A percentile compares a stretch with the other conserved stretches of the same genome.
Conservation (phyloP, 257 asterid genomes). For the Dorcoceras hygrometricum region DNA sequence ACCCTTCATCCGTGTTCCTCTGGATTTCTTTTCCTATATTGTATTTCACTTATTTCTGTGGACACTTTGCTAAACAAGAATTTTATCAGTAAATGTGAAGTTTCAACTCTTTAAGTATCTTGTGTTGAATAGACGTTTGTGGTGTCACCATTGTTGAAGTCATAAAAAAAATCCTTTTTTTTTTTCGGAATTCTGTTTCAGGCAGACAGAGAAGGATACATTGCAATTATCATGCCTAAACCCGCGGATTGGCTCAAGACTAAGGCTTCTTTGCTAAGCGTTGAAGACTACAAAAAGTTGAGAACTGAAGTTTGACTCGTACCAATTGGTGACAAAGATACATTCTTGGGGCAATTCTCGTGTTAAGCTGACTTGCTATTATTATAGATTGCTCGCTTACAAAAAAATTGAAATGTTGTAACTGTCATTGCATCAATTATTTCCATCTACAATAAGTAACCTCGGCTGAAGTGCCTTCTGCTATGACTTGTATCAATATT, state of each 20-base stretch:
- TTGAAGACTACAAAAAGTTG: conserved; percentile 51
- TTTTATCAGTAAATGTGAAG: not conserved
- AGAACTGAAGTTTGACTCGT: conserved; percentile 31
- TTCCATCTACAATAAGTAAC: not conserved
- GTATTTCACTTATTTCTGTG: not conserved
- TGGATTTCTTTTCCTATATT: not conserved
- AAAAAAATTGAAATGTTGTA: not conserved
- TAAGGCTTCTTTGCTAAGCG: conserved; percentile 57
- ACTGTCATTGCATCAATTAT: not conserved
- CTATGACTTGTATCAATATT: not conserved
- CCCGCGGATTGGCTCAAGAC: conserved; percentile 79
- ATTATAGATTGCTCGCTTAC: not conserved
- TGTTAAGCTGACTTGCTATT: conserved; percentile 3
- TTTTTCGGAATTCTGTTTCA: conserved; percentile 26
- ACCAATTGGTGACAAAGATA: conserved; percentile 6
- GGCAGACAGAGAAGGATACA: conserved; percentile 90
- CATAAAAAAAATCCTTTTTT: conserved; percentile 14
- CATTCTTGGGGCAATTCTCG: conserved; percentile 7
- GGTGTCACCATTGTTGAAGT: not conserved
- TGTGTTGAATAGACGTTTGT: not conserved
- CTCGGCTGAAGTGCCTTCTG: not conserved
- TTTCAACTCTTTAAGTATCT: not conserved
- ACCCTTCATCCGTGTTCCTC: not conserved
- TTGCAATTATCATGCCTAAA: conserved; percentile 90
- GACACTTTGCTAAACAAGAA: not conserved